Evolutionary conservation across 2,329 filamentous ascomycete genomes (phyloP).

Genomic region (Rachicladosporium sp.): DNA sequence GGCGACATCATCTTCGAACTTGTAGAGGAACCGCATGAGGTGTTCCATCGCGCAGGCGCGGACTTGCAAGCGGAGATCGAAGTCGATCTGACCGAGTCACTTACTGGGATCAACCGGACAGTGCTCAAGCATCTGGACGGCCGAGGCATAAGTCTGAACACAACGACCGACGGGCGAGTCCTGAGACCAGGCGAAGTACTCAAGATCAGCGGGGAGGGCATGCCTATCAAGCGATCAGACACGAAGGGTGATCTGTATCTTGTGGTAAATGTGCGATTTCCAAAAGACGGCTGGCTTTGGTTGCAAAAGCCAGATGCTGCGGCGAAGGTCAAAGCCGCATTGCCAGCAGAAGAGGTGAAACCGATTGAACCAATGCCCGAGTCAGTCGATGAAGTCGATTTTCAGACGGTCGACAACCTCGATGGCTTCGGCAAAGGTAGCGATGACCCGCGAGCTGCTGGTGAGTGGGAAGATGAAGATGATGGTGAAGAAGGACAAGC

Average conservation of each 20-base stretch:
- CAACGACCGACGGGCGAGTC: conserved; percentile 64
- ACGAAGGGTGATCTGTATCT: conserved; percentile 81
- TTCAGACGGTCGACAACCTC: conserved; percentile 69
- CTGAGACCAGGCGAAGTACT: conserved; percentile 73
- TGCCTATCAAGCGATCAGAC: conserved; percentile 84
- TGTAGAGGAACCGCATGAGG: conserved; percentile 65
- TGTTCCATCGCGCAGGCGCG: conserved; percentile 70
- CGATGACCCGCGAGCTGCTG: conserved; percentile 54
- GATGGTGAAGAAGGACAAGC: conserved; percentile 45
- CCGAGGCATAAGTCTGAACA: conserved; percentile 69
- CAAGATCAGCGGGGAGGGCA: conserved; percentile 79
- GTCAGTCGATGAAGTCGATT: conserved; percentile 76
- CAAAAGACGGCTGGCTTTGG: conserved; percentile 66
- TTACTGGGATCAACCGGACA: conserved; percentile 80
- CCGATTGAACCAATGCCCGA: conserved; percentile 52
- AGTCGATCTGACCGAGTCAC: conserved; percentile 69
- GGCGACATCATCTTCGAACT: conserved; percentile 90
- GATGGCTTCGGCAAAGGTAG: conserved; percentile 70
- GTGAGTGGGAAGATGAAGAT: conserved; percentile 62
- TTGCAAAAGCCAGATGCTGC: conserved; percentile 44
- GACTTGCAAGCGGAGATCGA: conserved; percentile 75
- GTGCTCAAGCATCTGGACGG: conserved; percentile 90
- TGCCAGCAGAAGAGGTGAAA: conserved; percentile 48
- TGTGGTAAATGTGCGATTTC: conserved; percentile 75
- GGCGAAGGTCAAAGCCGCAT: conserved; percentile 59